These are phyloP conservation scores for Mucor velutinosus DNA, from an alignment of 371 early-diverging fungal species.

Conservation along the genomic window DNA sequence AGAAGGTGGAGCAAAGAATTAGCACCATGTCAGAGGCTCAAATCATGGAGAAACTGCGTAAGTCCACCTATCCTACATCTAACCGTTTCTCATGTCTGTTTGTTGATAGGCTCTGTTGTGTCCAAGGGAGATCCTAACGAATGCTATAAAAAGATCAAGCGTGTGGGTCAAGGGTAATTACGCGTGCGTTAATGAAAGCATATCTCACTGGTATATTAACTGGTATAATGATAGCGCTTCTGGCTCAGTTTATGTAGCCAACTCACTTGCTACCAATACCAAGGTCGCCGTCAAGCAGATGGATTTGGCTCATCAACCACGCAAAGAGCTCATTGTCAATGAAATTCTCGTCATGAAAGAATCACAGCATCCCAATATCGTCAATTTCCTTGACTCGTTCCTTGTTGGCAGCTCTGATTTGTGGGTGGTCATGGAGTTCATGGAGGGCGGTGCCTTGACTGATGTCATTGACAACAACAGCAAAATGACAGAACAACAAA, in stretches of 20 bases:
- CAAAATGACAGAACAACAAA: slow-evolving; percentile 88
- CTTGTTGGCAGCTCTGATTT: slow-evolving; percentile 80
- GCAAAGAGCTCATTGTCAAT: slow-evolving; percentile 93
- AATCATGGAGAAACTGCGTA: slow-evolving; percentile 86
- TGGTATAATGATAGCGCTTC: slow-evolving; percentile 72
- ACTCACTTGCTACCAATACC: slow-evolving; percentile 61
- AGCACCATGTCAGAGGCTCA: slow-evolving; percentile 89
- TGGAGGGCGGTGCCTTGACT: slow-evolving; percentile 97
- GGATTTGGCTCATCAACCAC: slow-evolving; percentile 90
- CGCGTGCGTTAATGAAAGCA: neutral
- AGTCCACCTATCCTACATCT: too few relatives aligned
- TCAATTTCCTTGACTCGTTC: slow-evolving; percentile 92
- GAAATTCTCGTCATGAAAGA: slow-evolving; percentile 97
- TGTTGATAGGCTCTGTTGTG: slow-evolving; percentile 56
- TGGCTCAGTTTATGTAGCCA: slow-evolving; percentile 93
- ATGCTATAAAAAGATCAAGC: slow-evolving; percentile 86
- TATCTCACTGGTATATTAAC: neutral
- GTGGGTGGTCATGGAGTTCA: slow-evolving; percentile 99
- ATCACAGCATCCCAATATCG: slow-evolving; percentile 92
- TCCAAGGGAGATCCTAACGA: slow-evolving; percentile 85
- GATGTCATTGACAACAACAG: slow-evolving; percentile 93
- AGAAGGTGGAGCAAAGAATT: slow-evolving; percentile 70
- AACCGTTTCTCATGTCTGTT: neutral
- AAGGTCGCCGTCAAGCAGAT: slow-evolving; percentile 97
- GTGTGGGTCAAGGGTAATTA: slow-evolving; percentile 93